Conservation (phyloP, 805 yeast species). For the Kregervanrija delftensis region DNA sequence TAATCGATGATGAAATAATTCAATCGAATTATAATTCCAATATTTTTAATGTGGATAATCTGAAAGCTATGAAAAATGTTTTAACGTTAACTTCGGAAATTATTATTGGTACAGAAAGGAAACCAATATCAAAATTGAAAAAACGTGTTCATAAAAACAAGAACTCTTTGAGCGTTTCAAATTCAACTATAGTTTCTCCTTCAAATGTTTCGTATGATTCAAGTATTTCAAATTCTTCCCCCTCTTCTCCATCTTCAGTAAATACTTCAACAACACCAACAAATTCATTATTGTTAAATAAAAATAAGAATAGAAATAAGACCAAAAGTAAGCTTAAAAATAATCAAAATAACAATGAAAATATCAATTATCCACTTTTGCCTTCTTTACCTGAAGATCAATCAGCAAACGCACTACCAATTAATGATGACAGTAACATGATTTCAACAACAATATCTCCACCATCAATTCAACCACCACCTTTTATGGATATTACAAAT, state of each 20-base stretch:
- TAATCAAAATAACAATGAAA: no score
- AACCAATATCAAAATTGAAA: slow-evolving; percentile 23
- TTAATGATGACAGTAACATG: no score
- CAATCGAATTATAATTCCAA: slow-evolving; percentile 15
- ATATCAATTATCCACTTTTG: no score
- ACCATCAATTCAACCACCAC: slow-evolving; percentile 6
- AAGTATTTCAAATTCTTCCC: neutral
- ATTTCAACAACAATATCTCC: slow-evolving; percentile 7
- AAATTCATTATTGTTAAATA: no score
- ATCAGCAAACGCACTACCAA: no score
- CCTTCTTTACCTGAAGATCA: no score
- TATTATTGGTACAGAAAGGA: slow-evolving; percentile 71
- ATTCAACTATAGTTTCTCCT: slow-evolving; percentile 5
- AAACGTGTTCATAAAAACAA: slow-evolving; percentile 6
- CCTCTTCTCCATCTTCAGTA: slow-evolving; percentile 3
- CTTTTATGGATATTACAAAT: slow-evolving; percentile 1
- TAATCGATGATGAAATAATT: slow-evolving; percentile 20
- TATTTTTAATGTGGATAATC: slow-evolving; percentile 72
- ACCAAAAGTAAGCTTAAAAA: no score
- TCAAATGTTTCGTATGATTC: neutral
- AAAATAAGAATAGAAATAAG: no score
- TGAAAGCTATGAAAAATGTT: slow-evolving; percentile 70
- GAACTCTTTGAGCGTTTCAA: slow-evolving; percentile 6
- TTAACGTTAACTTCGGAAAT: slow-evolving; percentile 77
- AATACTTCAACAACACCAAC: slow-evolving; percentile 2